A percentile compares a stretch with the other conserved stretches of the same genome.
Conservation (phyloP, 2,329 filamentous ascomycete species). For the Trichoderma sp. region DNA sequence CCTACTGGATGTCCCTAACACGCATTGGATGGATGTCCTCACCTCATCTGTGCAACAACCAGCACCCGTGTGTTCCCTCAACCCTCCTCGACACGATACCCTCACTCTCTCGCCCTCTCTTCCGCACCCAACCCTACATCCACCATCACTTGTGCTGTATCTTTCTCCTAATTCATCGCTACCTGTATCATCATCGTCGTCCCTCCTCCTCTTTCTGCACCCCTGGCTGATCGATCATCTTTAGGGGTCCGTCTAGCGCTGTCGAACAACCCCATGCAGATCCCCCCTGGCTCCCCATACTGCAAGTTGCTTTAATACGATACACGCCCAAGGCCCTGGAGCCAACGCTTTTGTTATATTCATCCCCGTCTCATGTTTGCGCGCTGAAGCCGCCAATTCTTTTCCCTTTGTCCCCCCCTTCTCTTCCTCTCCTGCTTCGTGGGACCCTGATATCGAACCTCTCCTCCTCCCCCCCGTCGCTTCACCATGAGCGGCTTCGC, state of each 20-base stretch:
- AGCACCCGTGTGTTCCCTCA: neutral
- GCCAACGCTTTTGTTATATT: neutral
- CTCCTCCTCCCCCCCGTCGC: neutral
- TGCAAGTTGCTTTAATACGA: neutral
- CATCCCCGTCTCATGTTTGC: slow-evolving; percentile 7
- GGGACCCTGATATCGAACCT: neutral
- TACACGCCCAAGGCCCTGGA: neutral
- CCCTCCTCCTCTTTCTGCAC: neutral
- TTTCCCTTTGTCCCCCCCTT: neutral
- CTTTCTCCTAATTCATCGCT: neutral
- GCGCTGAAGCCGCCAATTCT: slow-evolving; percentile 2
- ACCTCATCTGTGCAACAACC: too few relatives aligned
- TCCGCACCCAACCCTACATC: neutral
- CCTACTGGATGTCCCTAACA: neutral
- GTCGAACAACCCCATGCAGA: neutral
- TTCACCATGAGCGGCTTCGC: slow-evolving; percentile 21
- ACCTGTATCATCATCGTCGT: neutral
- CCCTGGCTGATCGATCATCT: neutral
- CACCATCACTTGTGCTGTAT: neutral
- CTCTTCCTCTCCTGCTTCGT: neutral
- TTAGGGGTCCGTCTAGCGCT: neutral
- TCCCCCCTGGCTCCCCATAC: slow-evolving; percentile 1
- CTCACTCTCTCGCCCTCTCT: neutral
- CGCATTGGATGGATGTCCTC: too few relatives aligned
- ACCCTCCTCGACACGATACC: slow-evolving; percentile 1